Conservation (phyloP, 75 land plant genomes). For the Pinus tabuliformis region DNA sequence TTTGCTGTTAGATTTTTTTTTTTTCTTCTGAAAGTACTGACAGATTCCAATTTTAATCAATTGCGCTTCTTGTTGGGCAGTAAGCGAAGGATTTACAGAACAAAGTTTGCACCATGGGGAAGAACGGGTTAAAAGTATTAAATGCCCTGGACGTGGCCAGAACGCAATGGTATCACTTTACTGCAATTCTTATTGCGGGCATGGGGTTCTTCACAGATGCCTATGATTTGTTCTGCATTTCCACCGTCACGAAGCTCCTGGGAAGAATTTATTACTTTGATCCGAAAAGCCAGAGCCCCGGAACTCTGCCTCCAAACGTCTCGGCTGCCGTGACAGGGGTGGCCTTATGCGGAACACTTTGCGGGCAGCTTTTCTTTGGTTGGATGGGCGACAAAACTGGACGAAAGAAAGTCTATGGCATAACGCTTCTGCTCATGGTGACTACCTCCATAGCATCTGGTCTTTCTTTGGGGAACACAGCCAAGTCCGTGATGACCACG, state of each 20-base stretch:
- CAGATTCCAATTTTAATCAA: background rate
- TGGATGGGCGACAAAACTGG: slow-evolving; percentile 37
- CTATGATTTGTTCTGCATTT: slow-evolving; percentile 44
- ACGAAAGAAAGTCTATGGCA: slow-evolving; percentile 32
- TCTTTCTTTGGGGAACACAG: slow-evolving; percentile 36
- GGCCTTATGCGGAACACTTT: slow-evolving; percentile 34
- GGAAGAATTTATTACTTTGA: slow-evolving; percentile 48
- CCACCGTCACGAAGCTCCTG: slow-evolving; percentile 35
- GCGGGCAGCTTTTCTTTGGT: slow-evolving; percentile 45
- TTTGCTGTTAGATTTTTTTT: too few species aligned
- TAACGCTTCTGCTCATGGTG: slow-evolving; percentile 33
- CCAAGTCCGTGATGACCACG: slow-evolving; percentile 46
- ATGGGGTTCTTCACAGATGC: slow-evolving; percentile 65
- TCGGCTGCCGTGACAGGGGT: slow-evolving; percentile 24
- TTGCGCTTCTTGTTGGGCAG: background rate
- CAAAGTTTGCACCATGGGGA: background rate
- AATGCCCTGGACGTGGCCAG: slow-evolving; percentile 32
- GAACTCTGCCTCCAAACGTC: slow-evolving; percentile 26
- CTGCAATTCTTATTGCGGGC: slow-evolving; percentile 47
- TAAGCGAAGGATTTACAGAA: background rate
- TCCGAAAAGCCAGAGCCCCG: background rate
- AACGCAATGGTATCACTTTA: slow-evolving; percentile 50
- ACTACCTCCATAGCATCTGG: slow-evolving; percentile 16
- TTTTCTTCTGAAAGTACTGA: too few species aligned
- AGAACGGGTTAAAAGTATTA: slow-evolving; percentile 17